Conservation (phyloP, 225 moss, liverwort and hornwort species). For the Sphagnum contortum region DNA sequence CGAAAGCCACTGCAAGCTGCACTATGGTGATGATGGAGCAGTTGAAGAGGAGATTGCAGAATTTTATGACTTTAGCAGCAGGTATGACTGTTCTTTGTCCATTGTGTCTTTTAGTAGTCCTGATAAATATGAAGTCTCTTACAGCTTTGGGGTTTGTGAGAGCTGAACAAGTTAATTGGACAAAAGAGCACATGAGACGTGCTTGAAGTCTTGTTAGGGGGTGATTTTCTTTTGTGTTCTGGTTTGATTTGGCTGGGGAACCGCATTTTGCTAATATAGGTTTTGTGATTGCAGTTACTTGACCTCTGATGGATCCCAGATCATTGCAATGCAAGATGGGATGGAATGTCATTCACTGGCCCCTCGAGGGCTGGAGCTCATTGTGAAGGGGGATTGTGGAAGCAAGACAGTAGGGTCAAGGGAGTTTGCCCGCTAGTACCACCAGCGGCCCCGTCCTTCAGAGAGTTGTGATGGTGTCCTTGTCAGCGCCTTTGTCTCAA, state of each 20-base stretch:
- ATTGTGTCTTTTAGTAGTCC: no score
- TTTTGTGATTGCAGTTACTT: constrained; percentile 26
- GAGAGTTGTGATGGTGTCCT: constrained; percentile 70
- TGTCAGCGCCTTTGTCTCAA: constrained; percentile 69
- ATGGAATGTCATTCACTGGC: constrained; percentile 42
- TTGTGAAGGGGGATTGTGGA: constrained; percentile 39
- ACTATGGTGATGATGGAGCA: constrained; percentile 80
- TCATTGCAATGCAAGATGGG: constrained; percentile 27
- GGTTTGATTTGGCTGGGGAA: no score
- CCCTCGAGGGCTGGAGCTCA: constrained; percentile 78
- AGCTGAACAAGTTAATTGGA: no score
- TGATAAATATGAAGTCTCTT: no score
- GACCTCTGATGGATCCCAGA: constrained; percentile 25
- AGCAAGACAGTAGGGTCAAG: constrained; percentile 75
- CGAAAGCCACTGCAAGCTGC: constrained; percentile 90
- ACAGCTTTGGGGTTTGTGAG: no score
- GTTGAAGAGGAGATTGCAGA: constrained; percentile 85
- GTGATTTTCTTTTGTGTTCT: no score
- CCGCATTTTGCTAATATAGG: no score
- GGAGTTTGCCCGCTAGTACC: constrained; percentile 81
- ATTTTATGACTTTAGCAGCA: constrained; percentile 81
- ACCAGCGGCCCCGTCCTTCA: constrained; percentile 65
- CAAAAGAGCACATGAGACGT: no score
- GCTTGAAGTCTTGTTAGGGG: no score
- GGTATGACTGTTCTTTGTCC: constrained; percentile 12